Evolutionary conservation across 441 rosid genomes (phyloP).

Genomic region (Pelargonium myrrhifolium): DNA sequence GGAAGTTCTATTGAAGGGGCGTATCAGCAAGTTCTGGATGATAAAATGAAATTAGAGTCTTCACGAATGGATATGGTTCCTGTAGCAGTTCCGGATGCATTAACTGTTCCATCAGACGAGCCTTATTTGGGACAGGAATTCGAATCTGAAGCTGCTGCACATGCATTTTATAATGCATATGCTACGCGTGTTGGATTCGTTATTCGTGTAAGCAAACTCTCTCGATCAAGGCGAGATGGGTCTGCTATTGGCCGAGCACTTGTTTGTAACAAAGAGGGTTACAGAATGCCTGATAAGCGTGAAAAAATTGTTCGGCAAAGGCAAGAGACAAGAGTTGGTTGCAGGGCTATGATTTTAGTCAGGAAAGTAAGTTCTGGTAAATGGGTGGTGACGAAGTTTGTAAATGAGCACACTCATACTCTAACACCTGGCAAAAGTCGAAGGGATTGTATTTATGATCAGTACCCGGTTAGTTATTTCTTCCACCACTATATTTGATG

Average conservation of each 20-base stretch:
- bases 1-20: constrained; percentile 46
- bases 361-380: constrained; percentile 80
- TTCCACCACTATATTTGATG: neutral
- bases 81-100: constrained; percentile 25
- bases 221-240: constrained; percentile 91
- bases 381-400: constrained; percentile 89
- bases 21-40: constrained; percentile 36
- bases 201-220: constrained; percentile 90
- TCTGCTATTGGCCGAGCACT: constrained; percentile 91
- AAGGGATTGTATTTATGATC: constrained; percentile 86
- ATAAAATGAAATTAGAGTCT: constrained; percentile 44
- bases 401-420: constrained; percentile 83
- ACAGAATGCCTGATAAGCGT: constrained; percentile 81
- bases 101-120: constrained; percentile 42
- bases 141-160: constrained; percentile 87
- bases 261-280: constrained; percentile 95
- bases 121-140: constrained; percentile 87
- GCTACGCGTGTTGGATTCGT: constrained; percentile 80
- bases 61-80: constrained; percentile 27
- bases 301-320: constrained; percentile 91
- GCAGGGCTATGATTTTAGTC: constrained; percentile 96
- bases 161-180: constrained; percentile 82
- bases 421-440: constrained; percentile 80
- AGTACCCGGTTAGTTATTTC: constrained; percentile 78
- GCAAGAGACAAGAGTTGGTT: constrained; percentile 93